These are phyloP conservation scores for Tetrahymena thermophila DNA, from an alignment of 73 alveolate species.

Conservation along the genomic window DNA sequence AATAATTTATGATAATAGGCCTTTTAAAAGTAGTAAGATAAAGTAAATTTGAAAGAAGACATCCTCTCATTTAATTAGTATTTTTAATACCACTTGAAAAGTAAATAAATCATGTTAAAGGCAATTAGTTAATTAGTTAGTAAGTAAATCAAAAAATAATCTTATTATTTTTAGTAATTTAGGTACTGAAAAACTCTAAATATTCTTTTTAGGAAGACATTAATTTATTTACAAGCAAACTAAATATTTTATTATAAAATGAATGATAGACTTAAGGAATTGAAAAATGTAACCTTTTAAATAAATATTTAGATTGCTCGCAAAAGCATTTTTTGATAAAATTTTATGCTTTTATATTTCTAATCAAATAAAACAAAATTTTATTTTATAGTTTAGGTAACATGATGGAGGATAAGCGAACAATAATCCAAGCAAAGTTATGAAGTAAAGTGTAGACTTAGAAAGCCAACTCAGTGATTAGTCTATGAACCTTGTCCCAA, in stretches of 20 bases:
- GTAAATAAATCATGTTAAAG: neutral
- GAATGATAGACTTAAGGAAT: neutral
- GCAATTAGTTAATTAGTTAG: neutral
- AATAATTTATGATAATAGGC: neutral
- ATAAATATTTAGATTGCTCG: neutral
- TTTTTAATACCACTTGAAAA: neutral
- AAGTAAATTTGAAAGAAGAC: neutral
- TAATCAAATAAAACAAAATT: too few species aligned
- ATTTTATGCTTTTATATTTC: neutral
- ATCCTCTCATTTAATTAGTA: too few species aligned
- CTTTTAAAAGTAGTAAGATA: too few species aligned
- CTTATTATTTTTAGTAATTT: neutral
- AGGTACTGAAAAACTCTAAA: neutral
- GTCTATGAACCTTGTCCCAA: neutral
- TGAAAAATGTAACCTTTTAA: neutral
- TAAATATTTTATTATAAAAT: neutral
- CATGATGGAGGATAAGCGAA: neutral
- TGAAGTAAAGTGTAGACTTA: neutral
- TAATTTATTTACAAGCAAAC: neutral
- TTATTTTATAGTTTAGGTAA: neutral
- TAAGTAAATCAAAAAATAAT: too few species aligned
- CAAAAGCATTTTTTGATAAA: neutral
- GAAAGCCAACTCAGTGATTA: neutral
- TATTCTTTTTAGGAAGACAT: neutral
- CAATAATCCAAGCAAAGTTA: neutral